phyloP scores from a whole-genome alignment of 352 stramenopile species.

The Phytopythium chamaehyphon region DNA sequence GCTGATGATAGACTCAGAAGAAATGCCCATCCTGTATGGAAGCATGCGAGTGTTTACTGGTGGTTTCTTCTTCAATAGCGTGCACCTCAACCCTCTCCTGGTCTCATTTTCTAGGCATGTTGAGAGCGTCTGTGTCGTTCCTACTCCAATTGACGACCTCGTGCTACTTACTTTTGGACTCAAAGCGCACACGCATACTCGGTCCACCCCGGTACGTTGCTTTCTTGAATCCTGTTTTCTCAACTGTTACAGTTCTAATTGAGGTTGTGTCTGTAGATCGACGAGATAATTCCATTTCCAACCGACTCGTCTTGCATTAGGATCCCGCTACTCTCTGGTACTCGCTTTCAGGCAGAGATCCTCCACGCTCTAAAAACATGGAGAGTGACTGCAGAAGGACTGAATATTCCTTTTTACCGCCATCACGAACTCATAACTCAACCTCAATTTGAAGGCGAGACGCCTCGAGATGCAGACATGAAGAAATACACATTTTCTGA shows the following conservation, averaged over 20 bases:
- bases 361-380: constrained; percentile 46
- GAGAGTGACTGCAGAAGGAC: constrained; percentile 37
- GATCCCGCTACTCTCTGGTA: constrained; percentile 55
- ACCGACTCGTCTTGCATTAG: constrained; percentile 21
- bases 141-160: constrained; percentile 59
- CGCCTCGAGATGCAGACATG: constrained; percentile 25
- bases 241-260: background rate
- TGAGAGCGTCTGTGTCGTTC: constrained; percentile 37
- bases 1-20: constrained; percentile 44
- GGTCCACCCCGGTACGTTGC: constrained; percentile 17
- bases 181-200: constrained; percentile 21
- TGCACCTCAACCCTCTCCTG: constrained; percentile 52
- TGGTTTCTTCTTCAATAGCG: constrained; percentile 57
- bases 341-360: constrained; percentile 64
- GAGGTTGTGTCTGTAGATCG: constrained; percentile 20
- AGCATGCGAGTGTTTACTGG: constrained; percentile 47
- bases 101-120: constrained; percentile 63
- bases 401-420: constrained; percentile 54
- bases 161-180: constrained; percentile 55
- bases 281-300: constrained; percentile 33
- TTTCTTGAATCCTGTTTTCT: background rate
- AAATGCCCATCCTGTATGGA: constrained; percentile 38
- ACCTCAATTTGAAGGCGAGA: constrained; percentile 28
- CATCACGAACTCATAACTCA: constrained; percentile 30
- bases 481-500: constrained; percentile 13